Base-by-base conservation (phyloP, 2,329 filamentous ascomycete genomes). In the Colletotrichum costaricense region DNA sequence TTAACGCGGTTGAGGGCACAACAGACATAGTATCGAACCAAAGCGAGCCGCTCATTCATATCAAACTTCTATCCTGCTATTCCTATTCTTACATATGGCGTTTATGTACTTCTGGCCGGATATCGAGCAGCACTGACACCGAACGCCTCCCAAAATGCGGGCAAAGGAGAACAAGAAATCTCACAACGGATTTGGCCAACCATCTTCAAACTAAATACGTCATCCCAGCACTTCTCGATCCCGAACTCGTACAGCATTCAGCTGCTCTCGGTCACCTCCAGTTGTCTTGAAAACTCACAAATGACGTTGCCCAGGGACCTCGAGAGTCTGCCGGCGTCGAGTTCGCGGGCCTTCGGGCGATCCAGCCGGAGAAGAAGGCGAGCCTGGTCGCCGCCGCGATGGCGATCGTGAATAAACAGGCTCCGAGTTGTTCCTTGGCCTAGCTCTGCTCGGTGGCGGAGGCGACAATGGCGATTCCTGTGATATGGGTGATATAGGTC, bases 381-480 rank as follows among this genome's bases (percentile, higher is more conserved):
- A n/a, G 6, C 42, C 42, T 8, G 7, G 49, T 5, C 12, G n/a
- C 28, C n/a, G 28, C 12, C 7, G 46, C 28, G 62, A 55, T 1
- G 62, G 33, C 49, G 46, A 33, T 26, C 46, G 30, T 7, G 24
- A 22, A 24, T 7, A 22, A 5, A 63, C 60, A 4, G 46, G 52
- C 28, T 49, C 28, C 12, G 33, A 49, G 3, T 49, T 38, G 3
- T 49, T 49, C 8, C 42, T n/a, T n/a, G 42, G 42, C 42, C 42
- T n/a, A n/a, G 42, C 16, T n/a, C 42, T 49, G 42, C 19, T 49
- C 19, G 6, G 42, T 22, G 62, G 52, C 8, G 52, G 54, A 5
- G 56, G 71, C 1, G 67, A 72, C 14, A n/a, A 67, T 1, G 71
- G 24, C 14, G 60, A 49, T n/a, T 49, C 42, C 8, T 49, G 42